phyloP scores from a whole-genome alignment of 306 rosid genomes.

The Sphenostylis stenocarpa region DNA sequence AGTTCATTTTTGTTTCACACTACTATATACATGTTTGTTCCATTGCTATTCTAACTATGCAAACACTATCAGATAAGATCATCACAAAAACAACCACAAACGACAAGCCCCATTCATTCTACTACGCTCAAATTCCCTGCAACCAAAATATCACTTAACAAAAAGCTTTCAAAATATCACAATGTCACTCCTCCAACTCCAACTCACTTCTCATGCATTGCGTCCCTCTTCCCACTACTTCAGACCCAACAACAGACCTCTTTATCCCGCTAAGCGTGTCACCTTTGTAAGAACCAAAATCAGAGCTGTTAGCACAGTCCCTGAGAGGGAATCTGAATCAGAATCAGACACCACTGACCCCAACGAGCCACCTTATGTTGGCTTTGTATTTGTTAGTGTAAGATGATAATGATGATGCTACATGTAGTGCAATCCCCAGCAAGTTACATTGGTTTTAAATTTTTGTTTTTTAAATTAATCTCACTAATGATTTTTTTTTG shows the following conservation, averaged over 20 bases:
- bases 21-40: neutral
- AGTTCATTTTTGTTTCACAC: neutral
- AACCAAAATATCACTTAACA: neutral
- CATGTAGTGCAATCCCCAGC: neutral
- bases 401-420: slow-evolving; percentile 23
- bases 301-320: slow-evolving; percentile 62
- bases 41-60: neutral
- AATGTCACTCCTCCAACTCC: slow-evolving; percentile 57
- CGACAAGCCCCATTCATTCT: slow-evolving; percentile 8
- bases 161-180: neutral
- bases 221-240: slow-evolving; percentile 41
- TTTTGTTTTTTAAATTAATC: neutral
- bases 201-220: slow-evolving; percentile 40
- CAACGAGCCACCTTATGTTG: slow-evolving; percentile 53
- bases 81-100: slow-evolving; percentile 34
- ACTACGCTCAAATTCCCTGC: neutral
- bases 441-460: neutral
- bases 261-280: slow-evolving; percentile 32
- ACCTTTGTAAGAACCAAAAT: slow-evolving; percentile 41
- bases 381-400: slow-evolving; percentile 80
- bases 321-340: slow-evolving; percentile 41
- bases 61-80: slow-evolving; percentile 50
- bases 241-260: slow-evolving; percentile 10
- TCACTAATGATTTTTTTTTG: neutral
- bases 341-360: slow-evolving; percentile 49